phyloP scores from a whole-genome alignment of 2,329 filamentous ascomycete genomes.

The Diplodia seriata region DNA sequence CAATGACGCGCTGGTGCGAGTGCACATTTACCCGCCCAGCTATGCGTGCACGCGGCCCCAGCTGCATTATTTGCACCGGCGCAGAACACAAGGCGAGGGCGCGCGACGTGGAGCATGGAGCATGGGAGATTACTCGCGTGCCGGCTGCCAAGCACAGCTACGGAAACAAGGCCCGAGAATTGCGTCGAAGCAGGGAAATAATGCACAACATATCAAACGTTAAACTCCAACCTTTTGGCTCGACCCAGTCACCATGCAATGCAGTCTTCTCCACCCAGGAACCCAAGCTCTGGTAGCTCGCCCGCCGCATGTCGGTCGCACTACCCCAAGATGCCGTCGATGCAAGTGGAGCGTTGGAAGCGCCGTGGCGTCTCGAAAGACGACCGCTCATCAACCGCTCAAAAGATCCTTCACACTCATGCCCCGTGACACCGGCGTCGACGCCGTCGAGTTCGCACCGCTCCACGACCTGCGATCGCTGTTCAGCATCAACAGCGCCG shows the following conservation, averaged over 20 bases:
- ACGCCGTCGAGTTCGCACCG: slow-evolving; percentile 35
- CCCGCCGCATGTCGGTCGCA: background rate
- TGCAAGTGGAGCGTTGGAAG: slow-evolving; percentile 4
- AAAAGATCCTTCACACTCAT: slow-evolving; percentile 58
- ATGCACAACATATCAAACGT: too few species aligned
- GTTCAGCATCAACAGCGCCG: slow-evolving; percentile 87
- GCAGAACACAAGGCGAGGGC: background rate
- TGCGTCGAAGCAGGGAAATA: slow-evolving; percentile 1
- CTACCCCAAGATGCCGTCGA: background rate
- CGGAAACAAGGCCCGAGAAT: slow-evolving; percentile 14
- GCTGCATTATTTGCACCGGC: background rate
- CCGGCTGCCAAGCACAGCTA: background rate
- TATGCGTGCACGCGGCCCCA: background rate
- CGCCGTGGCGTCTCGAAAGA: slow-evolving; percentile 12
- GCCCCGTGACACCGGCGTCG: slow-evolving; percentile 34
- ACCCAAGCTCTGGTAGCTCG: slow-evolving; percentile 1
- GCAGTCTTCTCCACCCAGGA: background rate
- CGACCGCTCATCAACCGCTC: slow-evolving; percentile 42
- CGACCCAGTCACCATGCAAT: slow-evolving; percentile 2
- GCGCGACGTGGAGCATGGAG: background rate
- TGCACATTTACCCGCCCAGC: background rate
- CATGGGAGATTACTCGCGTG: slow-evolving; percentile 13
- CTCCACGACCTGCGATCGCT: slow-evolving; percentile 68
- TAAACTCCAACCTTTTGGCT: slow-evolving; percentile 13
- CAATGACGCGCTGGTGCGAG: background rate